Conservation (phyloP, 2,329 filamentous ascomycete genomes). For the Scytalidium lignicola region DNA sequence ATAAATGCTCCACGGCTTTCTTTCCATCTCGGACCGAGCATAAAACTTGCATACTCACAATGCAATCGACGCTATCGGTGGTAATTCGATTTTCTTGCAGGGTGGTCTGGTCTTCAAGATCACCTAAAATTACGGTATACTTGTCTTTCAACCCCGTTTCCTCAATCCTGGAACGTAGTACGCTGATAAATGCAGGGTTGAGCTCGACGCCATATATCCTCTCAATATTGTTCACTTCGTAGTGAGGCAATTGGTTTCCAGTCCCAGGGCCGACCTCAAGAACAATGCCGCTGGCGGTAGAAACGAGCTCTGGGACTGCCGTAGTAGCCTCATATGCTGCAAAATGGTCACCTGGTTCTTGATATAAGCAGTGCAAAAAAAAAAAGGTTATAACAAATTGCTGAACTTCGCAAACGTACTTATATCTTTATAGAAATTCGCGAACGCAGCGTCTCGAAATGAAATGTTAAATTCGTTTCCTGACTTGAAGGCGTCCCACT, state of each 20-base stretch:
- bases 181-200: constrained; percentile 28
- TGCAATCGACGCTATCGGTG: constrained; percentile 31
- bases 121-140: constrained; percentile 31
- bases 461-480: background rate
- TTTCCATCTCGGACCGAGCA: constrained; percentile 30
- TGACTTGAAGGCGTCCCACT: background rate
- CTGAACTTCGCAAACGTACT: background rate
- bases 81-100: constrained; percentile 30
- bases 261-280: constrained; percentile 39
- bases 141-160: constrained; percentile 25
- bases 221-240: constrained; percentile 24
- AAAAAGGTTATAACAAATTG: background rate
- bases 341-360: background rate
- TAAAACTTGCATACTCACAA: constrained; percentile 37
- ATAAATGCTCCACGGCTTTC: constrained; percentile 25
- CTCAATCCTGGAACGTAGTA: constrained; percentile 24
- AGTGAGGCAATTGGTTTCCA: constrained; percentile 36
- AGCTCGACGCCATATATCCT: constrained; percentile 35
- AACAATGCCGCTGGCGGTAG: constrained; percentile 28
- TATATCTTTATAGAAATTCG: background rate
- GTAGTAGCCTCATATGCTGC: constrained; percentile 25
- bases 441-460: background rate
- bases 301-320: constrained; percentile 24
- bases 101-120: constrained; percentile 31
- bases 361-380: background rate